These are phyloP conservation scores for Scleromitrula shiraiana DNA, from an alignment of 2,329 filamentous ascomycete genomes.

Conservation along the genomic window DNA sequence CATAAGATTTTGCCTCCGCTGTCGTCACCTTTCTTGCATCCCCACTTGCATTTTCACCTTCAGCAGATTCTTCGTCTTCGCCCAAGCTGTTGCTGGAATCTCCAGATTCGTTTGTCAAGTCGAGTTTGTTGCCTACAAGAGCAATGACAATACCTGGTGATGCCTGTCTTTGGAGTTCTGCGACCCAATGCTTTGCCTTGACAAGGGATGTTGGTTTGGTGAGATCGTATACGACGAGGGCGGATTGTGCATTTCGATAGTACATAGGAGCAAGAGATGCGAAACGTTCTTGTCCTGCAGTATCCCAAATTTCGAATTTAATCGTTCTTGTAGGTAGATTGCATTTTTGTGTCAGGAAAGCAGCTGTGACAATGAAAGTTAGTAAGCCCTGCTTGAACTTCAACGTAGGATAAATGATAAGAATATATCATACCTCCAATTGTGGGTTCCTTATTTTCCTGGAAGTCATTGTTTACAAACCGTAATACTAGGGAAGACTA, in stretches of 20 bases:
- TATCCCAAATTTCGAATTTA: constrained; percentile 97
- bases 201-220: constrained; percentile 92
- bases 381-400: background rate
- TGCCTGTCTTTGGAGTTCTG: constrained; percentile 91
- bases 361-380: constrained; percentile 48
- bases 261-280: constrained; percentile 97
- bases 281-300: constrained; percentile 94
- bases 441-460: constrained; percentile 99
- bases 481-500: constrained; percentile 94
- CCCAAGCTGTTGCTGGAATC: constrained; percentile 41
- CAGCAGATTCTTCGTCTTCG: constrained; percentile 38
- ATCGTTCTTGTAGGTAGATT: constrained; percentile 87
- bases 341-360: constrained; percentile 98
- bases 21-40: constrained; percentile 83
- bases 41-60: constrained; percentile 53
- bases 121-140: constrained; percentile 92
- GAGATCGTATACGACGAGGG: constrained; percentile 96
- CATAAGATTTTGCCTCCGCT: constrained; percentile 87
- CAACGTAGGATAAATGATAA: background rate
- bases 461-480: constrained; percentile 99
- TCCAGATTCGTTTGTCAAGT: constrained; percentile 61
- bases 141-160: constrained; percentile 95
- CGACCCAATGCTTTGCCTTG: constrained; percentile 98
- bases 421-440: constrained; percentile 68
- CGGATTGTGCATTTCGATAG: constrained; percentile 96